Percentiles rank a stretch among this genome's conserved stretches.
Evolutionary conservation across 768 basidiomycete species (phyloP).

Genomic region (Hericium erinaceus): DNA sequence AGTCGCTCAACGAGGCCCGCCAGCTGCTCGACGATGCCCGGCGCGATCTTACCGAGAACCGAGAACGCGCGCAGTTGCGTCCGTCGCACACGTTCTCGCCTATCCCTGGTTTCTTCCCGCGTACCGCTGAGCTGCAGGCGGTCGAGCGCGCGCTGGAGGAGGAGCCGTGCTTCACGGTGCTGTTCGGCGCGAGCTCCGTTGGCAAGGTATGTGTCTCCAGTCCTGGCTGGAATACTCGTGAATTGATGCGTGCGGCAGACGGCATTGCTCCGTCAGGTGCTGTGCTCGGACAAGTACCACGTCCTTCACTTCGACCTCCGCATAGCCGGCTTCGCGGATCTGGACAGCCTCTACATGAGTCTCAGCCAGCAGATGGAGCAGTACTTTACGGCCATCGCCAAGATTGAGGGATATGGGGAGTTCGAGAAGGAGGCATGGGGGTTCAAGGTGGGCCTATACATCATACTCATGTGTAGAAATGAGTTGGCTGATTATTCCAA

Average conservation of each 20-base stretch:
- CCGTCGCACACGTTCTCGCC: constrained; percentile 72
- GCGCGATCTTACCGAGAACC: constrained; percentile 60
- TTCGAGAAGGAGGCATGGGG: constrained; percentile 70
- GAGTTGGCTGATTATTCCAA: constrained; percentile 18
- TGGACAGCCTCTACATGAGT: constrained; percentile 67
- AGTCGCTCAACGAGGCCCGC: constrained; percentile 71
- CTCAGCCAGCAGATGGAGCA: constrained; percentile 76
- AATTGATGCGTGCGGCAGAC: constrained; percentile 34
- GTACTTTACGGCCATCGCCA: constrained; percentile 62
- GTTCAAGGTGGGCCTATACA: constrained; percentile 53
- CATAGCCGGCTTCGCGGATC: constrained; percentile 76
- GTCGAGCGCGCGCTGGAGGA: constrained; percentile 57
- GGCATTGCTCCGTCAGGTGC: constrained; percentile 67
- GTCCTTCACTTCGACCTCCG: constrained; percentile 80
- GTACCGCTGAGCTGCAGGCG: constrained; percentile 55
- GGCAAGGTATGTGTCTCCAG: constrained; percentile 47
- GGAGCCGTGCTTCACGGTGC: constrained; percentile 70
- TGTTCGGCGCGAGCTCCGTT: constrained; percentile 74
- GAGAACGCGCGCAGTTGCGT: constrained; percentile 56
- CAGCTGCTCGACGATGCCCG: constrained; percentile 70
- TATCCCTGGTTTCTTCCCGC: constrained; percentile 64
- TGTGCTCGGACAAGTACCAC: constrained; percentile 59
- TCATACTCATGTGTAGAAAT: not conserved
- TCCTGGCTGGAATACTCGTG: not conserved
- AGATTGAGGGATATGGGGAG: constrained; percentile 51